phyloP scores from a whole-genome alignment of 1,139 yeast species.

The Magnusiomyces tetraspermus region DNA sequence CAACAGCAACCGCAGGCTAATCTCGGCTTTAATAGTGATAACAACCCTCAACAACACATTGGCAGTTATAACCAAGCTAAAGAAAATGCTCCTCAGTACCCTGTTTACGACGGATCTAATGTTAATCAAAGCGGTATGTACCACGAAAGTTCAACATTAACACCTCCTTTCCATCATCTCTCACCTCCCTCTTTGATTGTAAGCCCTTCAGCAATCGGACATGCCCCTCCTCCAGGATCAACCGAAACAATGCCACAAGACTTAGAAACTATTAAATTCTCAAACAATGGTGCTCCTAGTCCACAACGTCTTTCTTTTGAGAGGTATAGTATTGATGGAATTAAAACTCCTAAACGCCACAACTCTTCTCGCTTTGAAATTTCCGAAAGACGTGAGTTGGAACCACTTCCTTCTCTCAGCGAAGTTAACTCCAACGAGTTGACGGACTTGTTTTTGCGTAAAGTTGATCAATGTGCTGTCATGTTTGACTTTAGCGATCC shows the following conservation, averaged over 20 bases:
- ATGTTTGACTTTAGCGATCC: slow-evolving; percentile 94
- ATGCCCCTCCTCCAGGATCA: slow-evolving; percentile 32
- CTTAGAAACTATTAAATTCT: slow-evolving; percentile 24
- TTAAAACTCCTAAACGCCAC: slow-evolving; percentile 80
- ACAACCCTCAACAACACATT: not conserved
- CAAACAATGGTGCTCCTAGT: slow-evolving; percentile 11
- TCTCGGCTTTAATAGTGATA: no score
- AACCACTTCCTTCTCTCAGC: slow-evolving; percentile 77
- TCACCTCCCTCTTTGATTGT: slow-evolving; percentile 10
- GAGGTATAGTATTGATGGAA: slow-evolving; percentile 44
- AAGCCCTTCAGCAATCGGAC: slow-evolving; percentile 15
- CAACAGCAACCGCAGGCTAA: not conserved
- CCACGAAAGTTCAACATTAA: not conserved
- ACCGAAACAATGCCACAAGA: slow-evolving; percentile 36
- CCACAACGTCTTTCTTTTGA: slow-evolving; percentile 27
- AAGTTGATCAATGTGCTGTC: slow-evolving; percentile 88
- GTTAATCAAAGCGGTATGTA: not conserved
- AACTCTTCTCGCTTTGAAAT: slow-evolving; percentile 88
- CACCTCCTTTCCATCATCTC: slow-evolving; percentile 6
- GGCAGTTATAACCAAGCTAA: not conserved
- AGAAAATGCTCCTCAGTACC: not conserved
- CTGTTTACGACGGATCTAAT: not conserved
- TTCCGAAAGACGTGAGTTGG: slow-evolving; percentile 59
- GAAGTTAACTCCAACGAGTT: slow-evolving; percentile 86
- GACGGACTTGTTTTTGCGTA: slow-evolving; percentile 69